Conservation (phyloP, 2,329 filamentous ascomycete genomes). For the Neofusicoccum parvum region DNA sequence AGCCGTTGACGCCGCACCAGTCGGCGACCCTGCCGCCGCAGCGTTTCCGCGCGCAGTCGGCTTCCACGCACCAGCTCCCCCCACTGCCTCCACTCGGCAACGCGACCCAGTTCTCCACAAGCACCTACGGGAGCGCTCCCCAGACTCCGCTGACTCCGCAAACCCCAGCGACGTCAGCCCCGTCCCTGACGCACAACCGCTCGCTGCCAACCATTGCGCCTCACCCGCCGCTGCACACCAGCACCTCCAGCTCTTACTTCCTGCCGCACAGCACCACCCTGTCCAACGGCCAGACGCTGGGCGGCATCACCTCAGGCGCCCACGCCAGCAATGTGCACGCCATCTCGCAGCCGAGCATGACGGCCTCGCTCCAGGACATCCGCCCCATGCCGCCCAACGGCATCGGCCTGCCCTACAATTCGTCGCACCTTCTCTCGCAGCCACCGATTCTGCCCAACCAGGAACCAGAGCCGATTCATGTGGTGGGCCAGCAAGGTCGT, state of each 20-base stretch:
- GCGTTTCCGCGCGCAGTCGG: conserved; percentile 21
- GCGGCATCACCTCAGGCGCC: conserved; percentile 36
- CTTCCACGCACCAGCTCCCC: conserved; percentile 22
- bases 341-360: conserved; percentile 28
- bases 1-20: conserved; percentile 22
- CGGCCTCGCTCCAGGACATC: conserved; percentile 40
- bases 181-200: conserved; percentile 30
- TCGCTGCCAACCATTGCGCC: conserved; percentile 37
- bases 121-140: conserved; percentile 25
- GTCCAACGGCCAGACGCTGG: conserved; percentile 37
- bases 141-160: conserved; percentile 37
- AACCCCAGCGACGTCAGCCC: conserved; percentile 34
- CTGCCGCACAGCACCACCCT: conserved; percentile 31
- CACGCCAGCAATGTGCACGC: conserved; percentile 38
- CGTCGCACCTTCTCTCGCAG: conserved; percentile 37
- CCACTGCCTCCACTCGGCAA: conserved; percentile 23
- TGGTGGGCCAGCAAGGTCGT: conserved; percentile 91
- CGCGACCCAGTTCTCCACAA: conserved; percentile 22
- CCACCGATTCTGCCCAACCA: conserved; percentile 40
- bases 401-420: conserved; percentile 34
- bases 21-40: conserved; percentile 20
- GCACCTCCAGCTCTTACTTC: conserved; percentile 39
- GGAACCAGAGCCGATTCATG: conserved; percentile 73
- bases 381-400: conserved; percentile 45
- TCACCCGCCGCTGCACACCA: conserved; percentile 40